Evolutionary conservation across 177 flowering plant genomes (phyloP).

Genomic region (Tripterygium wilfordii): DNA sequence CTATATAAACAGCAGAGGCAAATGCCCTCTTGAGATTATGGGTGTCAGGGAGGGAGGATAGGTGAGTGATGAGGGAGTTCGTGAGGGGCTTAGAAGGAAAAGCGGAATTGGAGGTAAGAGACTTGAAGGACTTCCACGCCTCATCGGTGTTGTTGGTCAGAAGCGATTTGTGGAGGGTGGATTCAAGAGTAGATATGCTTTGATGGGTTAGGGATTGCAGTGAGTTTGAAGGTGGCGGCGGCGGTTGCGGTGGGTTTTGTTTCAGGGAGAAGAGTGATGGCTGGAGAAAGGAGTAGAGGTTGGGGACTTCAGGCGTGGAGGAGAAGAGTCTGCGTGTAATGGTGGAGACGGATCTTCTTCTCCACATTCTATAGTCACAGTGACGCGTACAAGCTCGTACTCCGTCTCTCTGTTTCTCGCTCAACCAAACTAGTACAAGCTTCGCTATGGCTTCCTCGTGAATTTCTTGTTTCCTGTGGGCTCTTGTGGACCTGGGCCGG

Average conservation of each 20-base stretch:
- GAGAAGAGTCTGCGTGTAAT: constrained; percentile 24
- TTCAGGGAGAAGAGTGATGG: constrained; percentile 57
- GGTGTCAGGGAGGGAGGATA: constrained; percentile 48
- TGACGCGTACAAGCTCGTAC: too few relatives aligned
- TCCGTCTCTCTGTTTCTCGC: too few relatives aligned
- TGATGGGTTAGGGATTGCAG: constrained; percentile 38
- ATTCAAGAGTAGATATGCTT: constrained; percentile 29
- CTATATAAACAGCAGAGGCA: constrained; percentile 55
- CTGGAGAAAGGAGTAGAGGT: constrained; percentile 74
- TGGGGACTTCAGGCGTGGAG: constrained; percentile 41
- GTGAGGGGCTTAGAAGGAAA: constrained; percentile 61
- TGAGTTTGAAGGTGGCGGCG: constrained; percentile 12
- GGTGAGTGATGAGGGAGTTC: constrained; percentile 62
- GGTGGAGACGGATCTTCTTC: constrained; percentile 15
- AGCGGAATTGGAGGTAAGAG: constrained; percentile 44
- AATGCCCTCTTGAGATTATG: constrained; percentile 87
- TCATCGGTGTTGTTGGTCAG: constrained; percentile 57
- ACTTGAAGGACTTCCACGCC: constrained; percentile 92
- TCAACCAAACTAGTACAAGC: too few relatives aligned
- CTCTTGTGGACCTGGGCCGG: too few relatives aligned
- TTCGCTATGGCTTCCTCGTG: too few relatives aligned
- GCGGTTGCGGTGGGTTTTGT: constrained; percentile 13
- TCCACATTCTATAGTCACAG: constrained; percentile 35
- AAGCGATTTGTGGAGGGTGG: constrained; percentile 52
- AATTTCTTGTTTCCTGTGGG: too few relatives aligned